Percentiles rank a stretch among this genome's conserved stretches.
phyloP scores from a whole-genome alignment of 192 early-diverging fungal species.

The Globomyces pollinis-pini region DNA sequence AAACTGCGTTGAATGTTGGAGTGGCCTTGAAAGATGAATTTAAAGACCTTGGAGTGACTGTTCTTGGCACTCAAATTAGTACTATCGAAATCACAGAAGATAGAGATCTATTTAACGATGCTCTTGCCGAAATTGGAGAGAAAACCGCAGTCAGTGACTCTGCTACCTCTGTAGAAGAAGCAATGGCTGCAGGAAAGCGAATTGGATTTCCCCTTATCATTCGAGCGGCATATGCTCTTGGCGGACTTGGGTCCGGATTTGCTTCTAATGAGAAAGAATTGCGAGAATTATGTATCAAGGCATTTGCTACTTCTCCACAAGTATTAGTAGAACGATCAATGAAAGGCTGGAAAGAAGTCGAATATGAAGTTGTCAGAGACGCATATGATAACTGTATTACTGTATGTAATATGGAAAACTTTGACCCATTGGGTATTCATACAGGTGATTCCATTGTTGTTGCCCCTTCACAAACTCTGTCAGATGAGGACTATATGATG shows the following conservation, averaged over 20 bases:
- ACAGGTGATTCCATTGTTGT: constrained; percentile 99
- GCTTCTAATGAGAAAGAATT: constrained; percentile 84
- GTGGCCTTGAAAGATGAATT: constrained; percentile 92
- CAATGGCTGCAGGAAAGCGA: constrained; percentile 68
- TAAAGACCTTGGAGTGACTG: constrained; percentile 74
- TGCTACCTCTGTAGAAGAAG: constrained; percentile 76
- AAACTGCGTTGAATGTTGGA: constrained; percentile 96
- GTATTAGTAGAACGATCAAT: constrained; percentile 91
- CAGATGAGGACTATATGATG: constrained; percentile 99
- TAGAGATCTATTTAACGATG: constrained; percentile 85
- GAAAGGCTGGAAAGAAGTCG: constrained; percentile 99
- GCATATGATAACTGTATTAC: constrained; percentile 95
- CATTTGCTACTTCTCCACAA: constrained; percentile 89
- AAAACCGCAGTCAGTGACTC: constrained; percentile 84
- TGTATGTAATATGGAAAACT: constrained; percentile 99
- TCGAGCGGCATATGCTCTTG: constrained; percentile 92
- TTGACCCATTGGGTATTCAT: constrained; percentile 97
- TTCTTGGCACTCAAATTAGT: constrained; percentile 90
- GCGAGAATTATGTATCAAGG: constrained; percentile 67
- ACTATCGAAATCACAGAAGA: constrained; percentile 97
- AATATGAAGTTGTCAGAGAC: constrained; percentile 98
- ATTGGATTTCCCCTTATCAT: constrained; percentile 96
- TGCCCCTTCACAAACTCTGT: constrained; percentile 93
- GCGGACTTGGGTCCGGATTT: constrained; percentile 96
- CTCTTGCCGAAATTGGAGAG: constrained; percentile 81